Percentiles rank a stretch among this genome's conserved stretches.
These are phyloP conservation scores for Triangularia verruculosa DNA, from an alignment of 2,329 filamentous ascomycete genomes.

Conservation along the genomic window DNA sequence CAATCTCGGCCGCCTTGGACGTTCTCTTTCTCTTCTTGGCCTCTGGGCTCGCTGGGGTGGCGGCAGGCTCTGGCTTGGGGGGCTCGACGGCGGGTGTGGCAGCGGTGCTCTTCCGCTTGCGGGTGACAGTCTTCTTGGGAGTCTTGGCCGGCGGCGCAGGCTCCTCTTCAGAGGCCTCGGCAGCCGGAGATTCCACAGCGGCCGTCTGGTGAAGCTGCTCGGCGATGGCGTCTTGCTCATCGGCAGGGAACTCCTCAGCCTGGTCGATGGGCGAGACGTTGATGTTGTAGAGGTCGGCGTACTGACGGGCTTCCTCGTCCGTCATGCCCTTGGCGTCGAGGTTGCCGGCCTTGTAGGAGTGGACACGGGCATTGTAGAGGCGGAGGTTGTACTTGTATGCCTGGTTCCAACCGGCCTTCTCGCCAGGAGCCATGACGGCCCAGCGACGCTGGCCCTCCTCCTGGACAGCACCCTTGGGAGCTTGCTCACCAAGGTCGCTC, in stretches of 20 bases:
- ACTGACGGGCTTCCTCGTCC: conserved; percentile 58
- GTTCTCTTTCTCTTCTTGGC: conserved; percentile 59
- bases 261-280: conserved; percentile 49
- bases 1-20: conserved; percentile 54
- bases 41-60: conserved; percentile 53
- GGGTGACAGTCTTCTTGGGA: conserved; percentile 53
- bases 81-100: conserved; percentile 44
- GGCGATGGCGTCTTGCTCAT: conserved; percentile 56
- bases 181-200: conserved; percentile 34
- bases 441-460: conserved; percentile 84
- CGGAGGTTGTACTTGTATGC: conserved; percentile 66
- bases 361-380: conserved; percentile 62
- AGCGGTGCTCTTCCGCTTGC: conserved; percentile 52
- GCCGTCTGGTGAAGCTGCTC: conserved; percentile 54
- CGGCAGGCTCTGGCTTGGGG: conserved; percentile 39
- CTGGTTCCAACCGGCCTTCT: conserved; percentile 69
- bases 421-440: conserved; percentile 69
- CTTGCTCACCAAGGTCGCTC: conserved; percentile 68
- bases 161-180: conserved; percentile 42
- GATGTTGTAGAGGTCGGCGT: conserved; percentile 58
- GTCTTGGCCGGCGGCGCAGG: conserved; percentile 48
- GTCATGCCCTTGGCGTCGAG: conserved; percentile 56
- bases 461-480: conserved; percentile 82
- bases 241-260: conserved; percentile 41
- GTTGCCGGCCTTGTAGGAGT: conserved; percentile 63